Evolutionary conservation across 164 flowering plant genomes (phyloP).

Genomic region (Nymphaea colorata): DNA sequence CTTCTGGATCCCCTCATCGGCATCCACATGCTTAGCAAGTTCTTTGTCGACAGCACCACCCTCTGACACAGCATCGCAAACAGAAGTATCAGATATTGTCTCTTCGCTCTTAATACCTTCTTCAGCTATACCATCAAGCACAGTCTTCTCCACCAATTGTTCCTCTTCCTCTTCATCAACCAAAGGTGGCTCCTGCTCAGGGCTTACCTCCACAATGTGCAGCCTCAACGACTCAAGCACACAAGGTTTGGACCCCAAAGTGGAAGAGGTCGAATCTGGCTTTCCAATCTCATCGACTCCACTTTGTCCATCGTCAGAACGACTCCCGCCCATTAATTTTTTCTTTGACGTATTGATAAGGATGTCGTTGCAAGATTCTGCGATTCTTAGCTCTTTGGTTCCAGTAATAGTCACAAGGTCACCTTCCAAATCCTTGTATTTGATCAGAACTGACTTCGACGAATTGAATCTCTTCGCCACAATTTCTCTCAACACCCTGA

Average conservation of each 20-base stretch:
- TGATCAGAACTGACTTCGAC: slow-evolving; percentile 76
- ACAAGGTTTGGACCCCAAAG: too few species aligned
- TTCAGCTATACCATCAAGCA: slow-evolving; percentile 8
- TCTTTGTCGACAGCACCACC: slow-evolving; percentile 23
- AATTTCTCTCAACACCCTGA: slow-evolving; percentile 61
- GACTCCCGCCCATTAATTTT: neutral
- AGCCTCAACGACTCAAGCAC: slow-evolving; percentile 34
- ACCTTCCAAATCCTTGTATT: slow-evolving; percentile 85
- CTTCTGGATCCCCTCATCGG: slow-evolving; percentile 34
- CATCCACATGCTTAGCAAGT: slow-evolving; percentile 12
- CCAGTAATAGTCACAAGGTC: slow-evolving; percentile 90
- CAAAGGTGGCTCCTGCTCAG: slow-evolving; percentile 86
- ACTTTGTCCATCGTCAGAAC: neutral
- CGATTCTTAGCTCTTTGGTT: slow-evolving; percentile 71
- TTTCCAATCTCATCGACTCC: slow-evolving; percentile 22
- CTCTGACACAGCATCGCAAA: slow-evolving; percentile 38
- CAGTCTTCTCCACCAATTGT: neutral
- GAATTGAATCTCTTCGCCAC: slow-evolving; percentile 72
- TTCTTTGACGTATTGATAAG: slow-evolving; percentile 1
- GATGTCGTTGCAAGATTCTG: slow-evolving; percentile 56
- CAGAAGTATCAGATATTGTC: slow-evolving; percentile 42
- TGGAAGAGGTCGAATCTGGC: too few species aligned
- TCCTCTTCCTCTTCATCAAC: slow-evolving; percentile 69
- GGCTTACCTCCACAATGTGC: slow-evolving; percentile 83
- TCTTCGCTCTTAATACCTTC: slow-evolving; percentile 51